Base-by-base conservation (phyloP, 1,284 basidiomycete species). In the Papiliotrema terrestris region DNA sequence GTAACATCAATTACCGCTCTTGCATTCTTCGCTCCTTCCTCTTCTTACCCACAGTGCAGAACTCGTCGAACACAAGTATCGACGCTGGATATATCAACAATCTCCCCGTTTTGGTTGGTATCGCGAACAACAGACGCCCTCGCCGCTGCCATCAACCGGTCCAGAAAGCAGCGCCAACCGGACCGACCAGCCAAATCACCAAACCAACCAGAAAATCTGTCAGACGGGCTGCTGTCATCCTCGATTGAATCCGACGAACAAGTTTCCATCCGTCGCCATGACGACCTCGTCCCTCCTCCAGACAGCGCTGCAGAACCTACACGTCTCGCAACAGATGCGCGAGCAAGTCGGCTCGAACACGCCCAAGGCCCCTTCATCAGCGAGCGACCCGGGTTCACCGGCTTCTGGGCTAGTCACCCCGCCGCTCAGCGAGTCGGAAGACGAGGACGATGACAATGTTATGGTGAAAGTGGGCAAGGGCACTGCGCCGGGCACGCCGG, bases 381-480 rank as follows among this genome's bases (percentile, higher is more conserved):
- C 58, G 53, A 62, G 45, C 44, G 58, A 35, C 26, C 49, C 20
- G 36, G 47, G 38, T 29, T 20, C 48, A 17, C 29, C 29, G 29
- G 29, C 29, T 11, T 32, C 29, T 11, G 29, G 29, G 29, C 29
- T 32, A 11, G 49, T 54, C 19, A 44, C 43, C 8, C 61, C 61
- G 3, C 63, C 68, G 15, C 46, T 51, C 36, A 59, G 55, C n/a
- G 43, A 57, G 13, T 56, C 59, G 13, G 63, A 68, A 25, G 62
- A 63, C 9, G 60, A 56, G 19, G 72, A 63, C 4, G 81, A 80
- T 54, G 79, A 78, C 35, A 79, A 81, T 49, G 78, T 79, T 55
- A 46, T 71, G 50, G 66, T 75, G 11, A 53, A 60, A 19, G 71
- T 77, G 1, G 73, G 73, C 2, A 64, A 63, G 45, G 72, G 68